Conservation (phyloP, 106 monocot species). For the Acanthochlamys bracteata region DNA sequence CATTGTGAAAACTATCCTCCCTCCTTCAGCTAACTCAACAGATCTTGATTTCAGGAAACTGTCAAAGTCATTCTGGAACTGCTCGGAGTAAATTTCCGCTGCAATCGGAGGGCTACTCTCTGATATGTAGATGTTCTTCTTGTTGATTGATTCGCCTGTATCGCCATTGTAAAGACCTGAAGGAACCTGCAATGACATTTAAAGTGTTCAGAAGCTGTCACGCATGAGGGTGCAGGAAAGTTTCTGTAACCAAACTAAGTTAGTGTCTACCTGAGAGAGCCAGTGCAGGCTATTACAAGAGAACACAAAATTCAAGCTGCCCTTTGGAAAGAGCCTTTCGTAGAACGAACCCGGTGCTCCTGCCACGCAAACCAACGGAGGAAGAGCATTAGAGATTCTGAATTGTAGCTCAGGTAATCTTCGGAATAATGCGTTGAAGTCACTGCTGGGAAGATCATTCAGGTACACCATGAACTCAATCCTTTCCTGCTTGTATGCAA, state of each 20-base stretch:
- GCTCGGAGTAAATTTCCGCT: not conserved
- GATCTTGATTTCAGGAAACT: not conserved
- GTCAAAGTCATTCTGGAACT: not conserved
- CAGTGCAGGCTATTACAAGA: constrained; percentile 13
- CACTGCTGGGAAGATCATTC: not conserved
- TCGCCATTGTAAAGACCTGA: not conserved
- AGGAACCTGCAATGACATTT: constrained; percentile 7
- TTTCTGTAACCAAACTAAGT: too few species aligned
- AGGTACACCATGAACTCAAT: not conserved
- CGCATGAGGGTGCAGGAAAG: too few species aligned
- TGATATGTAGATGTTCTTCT: not conserved
- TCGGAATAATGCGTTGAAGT: not conserved
- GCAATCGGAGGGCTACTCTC: not conserved
- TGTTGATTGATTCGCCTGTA: not conserved
- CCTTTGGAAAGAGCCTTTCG: constrained; percentile 16
- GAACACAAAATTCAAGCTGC: constrained; percentile 12
- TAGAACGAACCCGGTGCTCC: constrained; percentile 20
- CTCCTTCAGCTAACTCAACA: not conserved
- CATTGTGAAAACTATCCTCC: constrained; percentile 16
- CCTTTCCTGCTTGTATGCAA: not conserved
- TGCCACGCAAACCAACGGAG: not conserved
- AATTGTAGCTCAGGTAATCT: not conserved
- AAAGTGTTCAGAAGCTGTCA: too few species aligned
- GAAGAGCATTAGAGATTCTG: not conserved
- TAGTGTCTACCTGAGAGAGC: constrained; percentile 22